Evolutionary conservation across 2,329 filamentous ascomycete species (phyloP), one percentile per base, ranked within the genome.

Genomic region (Neobulgaria alba): DNA sequence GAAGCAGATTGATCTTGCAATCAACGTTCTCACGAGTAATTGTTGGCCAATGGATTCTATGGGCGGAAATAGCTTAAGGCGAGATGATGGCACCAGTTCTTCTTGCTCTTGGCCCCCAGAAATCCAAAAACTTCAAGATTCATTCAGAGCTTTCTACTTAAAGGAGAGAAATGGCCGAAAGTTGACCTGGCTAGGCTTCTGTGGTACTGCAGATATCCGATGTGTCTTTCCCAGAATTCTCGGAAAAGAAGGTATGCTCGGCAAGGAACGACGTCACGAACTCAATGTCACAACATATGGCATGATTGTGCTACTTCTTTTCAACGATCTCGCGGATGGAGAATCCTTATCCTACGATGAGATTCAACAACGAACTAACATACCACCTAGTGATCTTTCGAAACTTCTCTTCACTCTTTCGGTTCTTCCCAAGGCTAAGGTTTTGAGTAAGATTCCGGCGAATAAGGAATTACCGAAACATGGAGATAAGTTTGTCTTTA

Each of bases 11-110:
- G 92, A 96, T 34, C 72, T 98, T 17, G 75, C 74, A 36, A 82
- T 95, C 63, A 86, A 79, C 50, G 82, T 98, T 20, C 73, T 98
- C 29, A 95, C 89, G 0, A 89, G 82, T 52, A 95, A 93, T 61
- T 90, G 87, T 59, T 98, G 92, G 92, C 92, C 92, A 2, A 77
- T 88, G 51, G 89, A 95, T 54, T 77, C 87, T 10, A 88, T 95
- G 79, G 79, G 82, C 5, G 65, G 62, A 58, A 61, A 76, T 45
- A 52, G 70, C 59, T 54, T 73, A 65, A 54, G 73, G 63, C 53
- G 73, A 61, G 65, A 69, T 29, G 67, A 67, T 12, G 66, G 63
- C 45, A 45, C 59, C 9, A 55, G 61, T 57, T 45, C 65, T 60
- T 54, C 68, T 57, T 87, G 84, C 67, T 80, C 77, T 40, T 95